Evolutionary conservation across 257 asterid species (phyloP), one percentile per base, ranked within the genome.

Genomic region (Catharanthus roseus): DNA sequence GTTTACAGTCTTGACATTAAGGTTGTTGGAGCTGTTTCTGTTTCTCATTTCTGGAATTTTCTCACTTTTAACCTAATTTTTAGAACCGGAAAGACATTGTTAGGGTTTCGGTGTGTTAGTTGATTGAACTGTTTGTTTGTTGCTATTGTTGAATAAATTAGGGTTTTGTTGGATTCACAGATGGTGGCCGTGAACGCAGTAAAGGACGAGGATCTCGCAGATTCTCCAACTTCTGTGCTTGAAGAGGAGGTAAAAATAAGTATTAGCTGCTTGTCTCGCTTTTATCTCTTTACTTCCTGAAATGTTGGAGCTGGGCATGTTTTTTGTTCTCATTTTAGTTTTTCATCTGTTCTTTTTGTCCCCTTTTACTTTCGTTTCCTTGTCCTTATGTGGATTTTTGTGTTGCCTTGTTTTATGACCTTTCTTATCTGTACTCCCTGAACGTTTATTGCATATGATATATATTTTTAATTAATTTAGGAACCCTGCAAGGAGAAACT

Each of bases 171-270:
- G 81, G 28, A n/a, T 3, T 24, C 50, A 51, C 39, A 72, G 31
- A 82, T 81, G 85, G 82, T 71, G 88, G 90, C 87, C 42, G 89
- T 77, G 28, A 78, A 68, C 77, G 91, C 74, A 66, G 88, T 68
- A 76, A 91, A 89, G 84, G 80, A 72, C 77, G 95, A 80, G 57
- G 49, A 83, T 15, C 77, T 53, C 4, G 90, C 81, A 6, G 98
- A 91, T 75, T 95, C 99, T 75, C 99, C 99, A 42, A 90, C 96
- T n/a, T 95, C 97, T 75, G 99, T 91, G 41, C 97, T 95, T 29
- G 92, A 87, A 72, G 97, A 95, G 5, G 99, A 95, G 88, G 99
- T 91, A 72, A 64, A 26, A 4, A 0, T 1, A 10, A 6, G 5
- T 34, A 6, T 39, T 38, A 18, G 6, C 23, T 21, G 44, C 4